These are phyloP conservation scores for Colletotrichum aenigma DNA, from an alignment of 2,329 filamentous ascomycete species.

Conservation along the genomic window DNA sequence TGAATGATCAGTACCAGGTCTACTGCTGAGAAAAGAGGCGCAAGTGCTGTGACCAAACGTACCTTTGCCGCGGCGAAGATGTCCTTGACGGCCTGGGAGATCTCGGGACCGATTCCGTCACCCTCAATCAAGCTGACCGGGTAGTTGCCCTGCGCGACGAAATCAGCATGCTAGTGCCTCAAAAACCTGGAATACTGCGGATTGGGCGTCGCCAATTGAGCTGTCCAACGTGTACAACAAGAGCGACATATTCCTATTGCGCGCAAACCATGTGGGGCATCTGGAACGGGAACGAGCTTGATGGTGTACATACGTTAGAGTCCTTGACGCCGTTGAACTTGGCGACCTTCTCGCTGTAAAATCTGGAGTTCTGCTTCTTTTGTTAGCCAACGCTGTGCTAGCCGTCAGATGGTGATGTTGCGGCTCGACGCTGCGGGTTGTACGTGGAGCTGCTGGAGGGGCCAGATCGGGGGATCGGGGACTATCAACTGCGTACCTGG, in stretches of 20 bases:
- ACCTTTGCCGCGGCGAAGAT: slow-evolving; percentile 97
- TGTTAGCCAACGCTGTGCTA: slow-evolving; percentile 4
- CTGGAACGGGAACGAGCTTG: not conserved
- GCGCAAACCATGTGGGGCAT: slow-evolving; percentile 14
- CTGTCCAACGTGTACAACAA: slow-evolving; percentile 37
- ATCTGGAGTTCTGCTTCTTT: slow-evolving; percentile 53
- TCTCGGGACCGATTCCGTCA: slow-evolving; percentile 98
- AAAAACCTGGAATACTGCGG: not conserved
- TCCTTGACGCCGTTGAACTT: slow-evolving; percentile 94
- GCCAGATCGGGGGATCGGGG: slow-evolving; percentile 26
- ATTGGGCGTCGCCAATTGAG: slow-evolving; percentile 32
- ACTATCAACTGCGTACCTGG: slow-evolving; percentile 56
- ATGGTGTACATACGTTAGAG: slow-evolving; percentile 72
- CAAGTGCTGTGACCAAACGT: slow-evolving; percentile 31
- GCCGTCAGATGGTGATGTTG: not conserved
- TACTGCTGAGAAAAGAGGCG: not conserved
- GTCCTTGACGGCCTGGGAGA: slow-evolving; percentile 96
- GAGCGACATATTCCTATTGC: not conserved
- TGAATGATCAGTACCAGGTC: slow-evolving; percentile 25
- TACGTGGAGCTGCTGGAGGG: not conserved
- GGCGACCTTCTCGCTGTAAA: slow-evolving; percentile 79
- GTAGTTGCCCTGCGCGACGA: slow-evolving; percentile 77
- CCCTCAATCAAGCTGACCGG: slow-evolving; percentile 97
- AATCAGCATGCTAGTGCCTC: slow-evolving; percentile 27
- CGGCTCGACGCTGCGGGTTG: not conserved